Evolutionary conservation across 2,329 filamentous ascomycete genomes (phyloP).

Genomic region (Keithomyces neogunnii): DNA sequence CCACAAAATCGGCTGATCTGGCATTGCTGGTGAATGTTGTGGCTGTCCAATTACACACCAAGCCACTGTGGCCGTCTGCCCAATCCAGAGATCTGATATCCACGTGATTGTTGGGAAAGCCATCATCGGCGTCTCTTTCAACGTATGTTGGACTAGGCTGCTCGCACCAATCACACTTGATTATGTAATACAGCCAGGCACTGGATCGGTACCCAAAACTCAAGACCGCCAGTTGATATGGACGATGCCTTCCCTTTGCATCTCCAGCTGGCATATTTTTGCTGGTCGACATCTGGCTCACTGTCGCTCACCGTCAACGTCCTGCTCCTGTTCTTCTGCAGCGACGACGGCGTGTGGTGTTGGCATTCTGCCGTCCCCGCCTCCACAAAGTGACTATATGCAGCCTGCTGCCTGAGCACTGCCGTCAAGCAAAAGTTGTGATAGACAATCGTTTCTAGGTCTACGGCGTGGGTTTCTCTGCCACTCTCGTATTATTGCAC

Average conservation of each 20-base stretch:
- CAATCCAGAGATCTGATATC: too few species aligned
- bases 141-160: neutral
- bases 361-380: neutral
- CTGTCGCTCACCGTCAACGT: neutral
- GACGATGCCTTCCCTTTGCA: neutral
- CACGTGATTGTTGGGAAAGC: neutral
- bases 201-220: conserved; percentile 7
- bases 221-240: conserved; percentile 1
- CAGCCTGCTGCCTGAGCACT: neutral
- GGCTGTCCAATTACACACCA: neutral
- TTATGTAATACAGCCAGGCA: conserved; percentile 7
- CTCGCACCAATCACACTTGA: conserved; percentile 4
- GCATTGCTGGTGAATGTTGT: neutral
- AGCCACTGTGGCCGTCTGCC: neutral
- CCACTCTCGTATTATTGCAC: neutral
- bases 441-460: neutral
- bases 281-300: conserved; percentile 3
- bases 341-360: neutral
- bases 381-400: neutral
- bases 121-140: neutral
- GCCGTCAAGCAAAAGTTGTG: neutral
- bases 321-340: neutral
- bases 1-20: neutral
- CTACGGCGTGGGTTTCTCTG: neutral
- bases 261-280: conserved; percentile 5